Base-by-base conservation (phyloP, 192 early-diverging fungal species). In the Coemansia sp. region DNA sequence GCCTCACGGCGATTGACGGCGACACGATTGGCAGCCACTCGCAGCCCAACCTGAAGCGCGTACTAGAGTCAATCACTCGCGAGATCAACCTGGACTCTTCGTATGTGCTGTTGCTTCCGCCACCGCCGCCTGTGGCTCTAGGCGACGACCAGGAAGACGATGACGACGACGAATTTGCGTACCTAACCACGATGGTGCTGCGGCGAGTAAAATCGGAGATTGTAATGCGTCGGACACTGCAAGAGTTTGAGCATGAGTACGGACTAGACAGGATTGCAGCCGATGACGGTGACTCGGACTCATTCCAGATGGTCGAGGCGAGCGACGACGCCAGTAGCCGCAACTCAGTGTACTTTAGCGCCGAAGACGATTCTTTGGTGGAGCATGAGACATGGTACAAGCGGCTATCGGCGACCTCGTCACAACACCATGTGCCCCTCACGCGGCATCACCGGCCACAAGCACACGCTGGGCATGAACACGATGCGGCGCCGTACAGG, bases 31-130 rank as follows among this genome's bases (percentile, higher is more conserved):
- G 76, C 59, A 83, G 69, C n/a, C 80, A 83, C 60, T 83, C 80
- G 43, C 80, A 83, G 73, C 80, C 80, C 40, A 83, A 83, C 49
- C 64, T 83, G 55, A 83, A 83, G 76, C 72, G 76, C 3, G 76
- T 77, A 5, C 62, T 83, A 13, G 80, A 83, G 64, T 83, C 80
- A 30, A 83, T 83, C 19, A 83, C 80, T 9, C 76, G 80, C 40
- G 80, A 83, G 73, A 83, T 83, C 60, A 83, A 83, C 66, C 46
- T 83, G 32, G 80, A 83, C 52, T 83, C 80, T 46, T 83, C 80
- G 37, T 83, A 83, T 32, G 80, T 83, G 49, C 63, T 83, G 58
- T 30, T 83, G 50, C 76, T 83, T 19, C 80, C 80, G 16, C 80
- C 80, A 26, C 80, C 80, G 35, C 80, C 80, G 52, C 80, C 80